Percentiles rank a stretch among this genome's conserved stretches.
Conservation (phyloP, 2,329 filamentous ascomycete species). For the Didymella pomorum region DNA sequence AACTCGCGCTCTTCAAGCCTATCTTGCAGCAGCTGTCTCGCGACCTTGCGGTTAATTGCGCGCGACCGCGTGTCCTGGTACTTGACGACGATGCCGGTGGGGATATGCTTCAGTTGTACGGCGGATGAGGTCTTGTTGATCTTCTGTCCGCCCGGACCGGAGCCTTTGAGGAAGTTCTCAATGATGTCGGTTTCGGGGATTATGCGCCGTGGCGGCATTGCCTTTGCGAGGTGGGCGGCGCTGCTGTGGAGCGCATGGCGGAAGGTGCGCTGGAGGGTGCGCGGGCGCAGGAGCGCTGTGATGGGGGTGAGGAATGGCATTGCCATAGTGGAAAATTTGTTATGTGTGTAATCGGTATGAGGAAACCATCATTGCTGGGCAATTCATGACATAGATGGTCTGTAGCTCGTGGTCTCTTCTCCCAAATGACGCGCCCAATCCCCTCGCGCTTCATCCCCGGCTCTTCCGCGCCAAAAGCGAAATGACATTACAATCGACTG, state of each 20-base stretch:
- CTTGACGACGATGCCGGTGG: constrained; percentile 92
- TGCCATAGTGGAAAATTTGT: neutral
- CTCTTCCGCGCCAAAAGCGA: constrained; percentile 21
- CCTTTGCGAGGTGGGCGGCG: constrained; percentile 28
- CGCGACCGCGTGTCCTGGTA: constrained; percentile 89
- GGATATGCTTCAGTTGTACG: constrained; percentile 88
- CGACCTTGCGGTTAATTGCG: constrained; percentile 85
- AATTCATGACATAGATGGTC: neutral
- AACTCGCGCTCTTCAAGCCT: constrained; percentile 77
- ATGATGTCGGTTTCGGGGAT: constrained; percentile 81
- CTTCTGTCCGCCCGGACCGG: constrained; percentile 93
- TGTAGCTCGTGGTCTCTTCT: neutral
- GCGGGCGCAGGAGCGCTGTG: constrained; percentile 22
- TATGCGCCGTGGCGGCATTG: constrained; percentile 73
- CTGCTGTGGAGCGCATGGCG: constrained; percentile 14
- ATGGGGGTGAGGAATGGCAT: constrained; percentile 22
- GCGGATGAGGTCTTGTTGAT: constrained; percentile 99
- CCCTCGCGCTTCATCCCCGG: constrained; percentile 19
- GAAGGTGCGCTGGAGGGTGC: constrained; percentile 29
- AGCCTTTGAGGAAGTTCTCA: constrained; percentile 88
- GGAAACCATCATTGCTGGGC: constrained; percentile 23
- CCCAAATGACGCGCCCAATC: constrained; percentile 20
- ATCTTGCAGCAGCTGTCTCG: constrained; percentile 77
- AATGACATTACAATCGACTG: constrained; percentile 14
- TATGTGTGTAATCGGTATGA: constrained; percentile 25